These are phyloP conservation scores for Podospora pseudoanserina DNA, from an alignment of 495 filamentous ascomycete genomes.

Conservation along the genomic window DNA sequence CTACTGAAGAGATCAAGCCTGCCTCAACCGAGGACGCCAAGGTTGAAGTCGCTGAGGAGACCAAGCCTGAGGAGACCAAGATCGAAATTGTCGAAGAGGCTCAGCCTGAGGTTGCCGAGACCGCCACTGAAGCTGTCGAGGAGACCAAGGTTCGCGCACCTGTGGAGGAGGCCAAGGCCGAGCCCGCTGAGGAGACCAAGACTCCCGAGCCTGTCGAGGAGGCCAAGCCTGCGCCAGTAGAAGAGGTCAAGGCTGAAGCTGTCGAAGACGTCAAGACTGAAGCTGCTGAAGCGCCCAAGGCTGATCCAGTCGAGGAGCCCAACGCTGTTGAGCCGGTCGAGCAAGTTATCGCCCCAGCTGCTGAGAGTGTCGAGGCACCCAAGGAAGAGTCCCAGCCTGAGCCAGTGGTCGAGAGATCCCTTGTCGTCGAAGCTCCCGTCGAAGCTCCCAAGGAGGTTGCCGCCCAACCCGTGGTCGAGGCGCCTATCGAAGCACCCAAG, in stretches of 20 bases:
- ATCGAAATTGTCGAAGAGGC: neutral
- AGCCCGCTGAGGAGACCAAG: constrained; percentile 9
- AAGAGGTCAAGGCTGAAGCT: constrained; percentile 6
- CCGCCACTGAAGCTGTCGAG: neutral
- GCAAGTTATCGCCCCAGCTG: constrained; percentile 9
- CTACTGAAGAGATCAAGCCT: neutral
- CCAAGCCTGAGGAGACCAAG: neutral
- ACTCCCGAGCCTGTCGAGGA: neutral
- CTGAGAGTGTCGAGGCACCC: constrained; percentile 5
- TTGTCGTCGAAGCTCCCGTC: constrained; percentile 3
- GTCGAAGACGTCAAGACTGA: constrained; percentile 19
- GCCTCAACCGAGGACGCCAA: constrained; percentile 8
- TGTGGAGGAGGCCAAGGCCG: constrained; percentile 11
- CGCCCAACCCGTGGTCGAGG: constrained; percentile 14
- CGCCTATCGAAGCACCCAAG: constrained; percentile 16
- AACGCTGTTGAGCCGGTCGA: constrained; percentile 2
- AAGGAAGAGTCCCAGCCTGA: constrained; percentile 6
- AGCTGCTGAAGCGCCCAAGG: constrained; percentile 8
- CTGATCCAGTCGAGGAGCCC: constrained; percentile 12
- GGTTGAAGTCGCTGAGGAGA: constrained; percentile 2
- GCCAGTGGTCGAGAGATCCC: neutral
- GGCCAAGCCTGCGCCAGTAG: constrained; percentile 1
- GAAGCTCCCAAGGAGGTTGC: constrained; percentile 14
- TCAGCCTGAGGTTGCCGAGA: neutral
- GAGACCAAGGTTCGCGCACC: constrained; percentile 5